Conservation (phyloP, 2,329 filamentous ascomycete species). For the Hypoxylon sp. region DNA sequence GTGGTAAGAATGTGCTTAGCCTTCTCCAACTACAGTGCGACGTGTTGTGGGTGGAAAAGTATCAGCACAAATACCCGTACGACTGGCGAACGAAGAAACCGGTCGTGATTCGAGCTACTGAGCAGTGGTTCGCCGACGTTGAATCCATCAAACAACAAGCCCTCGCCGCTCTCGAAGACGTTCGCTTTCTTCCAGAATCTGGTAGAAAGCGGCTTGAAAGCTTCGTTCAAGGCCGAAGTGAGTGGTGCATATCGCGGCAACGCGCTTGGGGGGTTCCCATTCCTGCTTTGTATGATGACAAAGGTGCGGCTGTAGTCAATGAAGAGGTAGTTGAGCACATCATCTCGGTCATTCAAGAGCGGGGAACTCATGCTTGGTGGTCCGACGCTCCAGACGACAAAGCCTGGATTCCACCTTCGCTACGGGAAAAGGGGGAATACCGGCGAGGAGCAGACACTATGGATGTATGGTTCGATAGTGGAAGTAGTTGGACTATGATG, state of each 20-base stretch:
- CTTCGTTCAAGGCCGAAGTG: conserved; percentile 87
- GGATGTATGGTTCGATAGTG: conserved; percentile 99
- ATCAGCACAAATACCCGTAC: conserved; percentile 95
- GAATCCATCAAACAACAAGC: conserved; percentile 82
- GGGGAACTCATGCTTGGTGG: conserved; percentile 95
- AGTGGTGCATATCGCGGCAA: conserved; percentile 98
- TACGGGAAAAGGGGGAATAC: conserved; percentile 69
- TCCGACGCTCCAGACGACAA: conserved; percentile 81
- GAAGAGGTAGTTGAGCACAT: conserved; percentile 86
- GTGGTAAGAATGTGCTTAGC: conserved; percentile 76
- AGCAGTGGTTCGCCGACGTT: conserved; percentile 98
- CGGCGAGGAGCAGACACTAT: conserved; percentile 91
- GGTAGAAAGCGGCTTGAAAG: conserved; percentile 82
- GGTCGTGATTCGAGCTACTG: conserved; percentile 90
- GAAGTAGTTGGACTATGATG: conserved; percentile 85
- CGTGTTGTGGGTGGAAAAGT: conserved; percentile 77
- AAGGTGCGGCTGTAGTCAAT: conserved; percentile 82
- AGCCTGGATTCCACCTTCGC: conserved; percentile 78
- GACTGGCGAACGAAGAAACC: conserved; percentile 97
- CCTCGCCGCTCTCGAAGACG: conserved; percentile 75
- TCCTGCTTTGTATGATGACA: conserved; percentile 83
- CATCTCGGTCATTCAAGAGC: conserved; percentile 79
- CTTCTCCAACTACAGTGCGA: conserved; percentile 68
- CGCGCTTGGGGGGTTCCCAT: conserved; percentile 97
- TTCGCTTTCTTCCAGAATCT: conserved; percentile 82